Conservation (phyloP, 2,329 filamentous ascomycete genomes). For the Hypoxylon sp. region DNA sequence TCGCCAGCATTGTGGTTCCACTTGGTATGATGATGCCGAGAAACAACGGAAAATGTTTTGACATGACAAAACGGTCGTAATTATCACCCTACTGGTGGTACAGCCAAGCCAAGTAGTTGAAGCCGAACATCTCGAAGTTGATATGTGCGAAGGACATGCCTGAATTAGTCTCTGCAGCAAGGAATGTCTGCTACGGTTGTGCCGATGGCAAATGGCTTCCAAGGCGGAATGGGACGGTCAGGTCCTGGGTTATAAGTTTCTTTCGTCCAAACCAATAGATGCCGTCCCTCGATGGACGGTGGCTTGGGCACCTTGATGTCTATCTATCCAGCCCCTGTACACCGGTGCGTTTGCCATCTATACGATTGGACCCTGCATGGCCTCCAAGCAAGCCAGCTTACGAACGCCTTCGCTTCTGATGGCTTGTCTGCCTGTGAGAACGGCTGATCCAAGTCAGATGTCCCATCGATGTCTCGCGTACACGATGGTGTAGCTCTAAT, state of each 20-base stretch:
- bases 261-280: conserved; percentile 5
- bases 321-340: conserved; percentile 4
- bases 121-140: neutral
- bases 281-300: conserved; percentile 12
- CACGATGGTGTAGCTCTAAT: conserved; percentile 3
- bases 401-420: neutral
- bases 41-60: neutral
- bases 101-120: neutral
- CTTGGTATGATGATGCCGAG: neutral
- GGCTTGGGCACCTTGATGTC: conserved; percentile 20
- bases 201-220: neutral
- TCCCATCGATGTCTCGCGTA: too few relatives aligned
- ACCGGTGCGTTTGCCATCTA: conserved; percentile 7
- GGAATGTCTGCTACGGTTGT: neutral
- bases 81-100: neutral
- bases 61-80: conserved; percentile 9
- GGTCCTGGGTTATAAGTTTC: conserved; percentile 7
- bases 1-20: conserved; percentile 1
- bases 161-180: neutral
- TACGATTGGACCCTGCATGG: neutral
- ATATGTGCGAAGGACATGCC: neutral
- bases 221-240: neutral
- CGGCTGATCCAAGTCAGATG: too few relatives aligned
- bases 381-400: conserved; percentile 1
- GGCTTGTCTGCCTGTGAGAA: neutral